phyloP scores from a whole-genome alignment of 2,329 filamentous ascomycete genomes.

The Monilinia fructigena region DNA sequence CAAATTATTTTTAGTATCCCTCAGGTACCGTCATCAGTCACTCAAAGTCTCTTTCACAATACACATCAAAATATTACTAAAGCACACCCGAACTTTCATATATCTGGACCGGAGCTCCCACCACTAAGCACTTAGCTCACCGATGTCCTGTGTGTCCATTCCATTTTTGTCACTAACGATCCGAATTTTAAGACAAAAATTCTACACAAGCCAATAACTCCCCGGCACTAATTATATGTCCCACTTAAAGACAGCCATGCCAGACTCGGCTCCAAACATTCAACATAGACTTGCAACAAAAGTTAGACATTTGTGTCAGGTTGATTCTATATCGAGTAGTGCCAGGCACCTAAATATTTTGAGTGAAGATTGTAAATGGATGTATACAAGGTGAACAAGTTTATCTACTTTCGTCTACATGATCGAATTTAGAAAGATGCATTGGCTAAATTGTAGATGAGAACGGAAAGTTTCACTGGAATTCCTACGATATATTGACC shows the following conservation, averaged over 20 bases:
- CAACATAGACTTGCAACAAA: slow-evolving; percentile 28
- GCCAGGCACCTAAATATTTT: background rate
- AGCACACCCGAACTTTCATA: background rate
- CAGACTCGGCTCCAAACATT: slow-evolving; percentile 25
- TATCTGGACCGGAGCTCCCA: background rate
- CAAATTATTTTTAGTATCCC: background rate
- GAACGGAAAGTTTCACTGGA: background rate
- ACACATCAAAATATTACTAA: background rate
- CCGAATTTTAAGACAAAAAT: background rate
- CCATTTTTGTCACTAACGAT: background rate
- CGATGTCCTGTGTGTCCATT: background rate
- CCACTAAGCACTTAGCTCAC: background rate
- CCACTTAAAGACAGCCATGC: slow-evolving; percentile 10
- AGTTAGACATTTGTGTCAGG: background rate
- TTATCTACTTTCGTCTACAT: background rate
- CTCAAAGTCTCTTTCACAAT: background rate
- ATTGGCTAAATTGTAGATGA: slow-evolving; percentile 9
- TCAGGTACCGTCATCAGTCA: background rate
- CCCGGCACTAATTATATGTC: background rate
- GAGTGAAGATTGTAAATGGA: background rate
- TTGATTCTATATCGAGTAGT: background rate
- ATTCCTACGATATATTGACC: background rate
- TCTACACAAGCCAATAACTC: slow-evolving; percentile 12
- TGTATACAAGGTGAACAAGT: background rate
- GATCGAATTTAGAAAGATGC: background rate